phyloP scores from a whole-genome alignment of 2,329 filamentous ascomycete species.

The Exophiala calicioides region DNA sequence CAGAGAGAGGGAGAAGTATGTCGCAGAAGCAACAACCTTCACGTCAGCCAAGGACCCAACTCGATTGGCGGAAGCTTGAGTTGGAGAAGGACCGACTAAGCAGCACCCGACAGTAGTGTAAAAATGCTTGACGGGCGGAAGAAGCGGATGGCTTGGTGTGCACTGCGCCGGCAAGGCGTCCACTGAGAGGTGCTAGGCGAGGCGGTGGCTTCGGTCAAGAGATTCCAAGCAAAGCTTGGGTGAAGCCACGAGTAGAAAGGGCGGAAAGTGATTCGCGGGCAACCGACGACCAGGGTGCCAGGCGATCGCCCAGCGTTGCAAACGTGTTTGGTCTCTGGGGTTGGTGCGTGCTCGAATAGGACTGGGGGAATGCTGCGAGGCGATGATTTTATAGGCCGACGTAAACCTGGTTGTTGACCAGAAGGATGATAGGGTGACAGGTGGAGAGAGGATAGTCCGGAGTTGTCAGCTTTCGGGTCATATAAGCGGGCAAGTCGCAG shows the following conservation, averaged over 20 bases:
- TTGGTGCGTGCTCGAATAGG: conserved; percentile 9
- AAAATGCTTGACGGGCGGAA: conserved; percentile 25
- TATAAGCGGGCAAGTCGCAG: neutral
- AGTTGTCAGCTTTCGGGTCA: neutral
- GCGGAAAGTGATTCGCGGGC: conserved; percentile 19
- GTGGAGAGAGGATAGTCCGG: conserved; percentile 2
- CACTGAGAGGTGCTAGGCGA: conserved; percentile 1
- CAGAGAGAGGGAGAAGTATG: neutral
- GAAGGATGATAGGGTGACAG: neutral
- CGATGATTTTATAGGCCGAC: conserved; percentile 15
- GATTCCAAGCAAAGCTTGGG: conserved; percentile 17
- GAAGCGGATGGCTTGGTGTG: conserved; percentile 14
- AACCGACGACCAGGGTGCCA: conserved; percentile 9
- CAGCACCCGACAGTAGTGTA: conserved; percentile 12
- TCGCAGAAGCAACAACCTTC: conserved; percentile 7
- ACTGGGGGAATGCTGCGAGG: conserved; percentile 4
- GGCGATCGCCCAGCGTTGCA: conserved; percentile 9
- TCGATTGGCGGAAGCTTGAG: conserved; percentile 11
- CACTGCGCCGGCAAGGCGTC: neutral
- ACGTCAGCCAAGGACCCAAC: conserved; percentile 15
- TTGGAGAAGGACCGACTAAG: conserved; percentile 8
- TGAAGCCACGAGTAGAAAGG: conserved; percentile 19
- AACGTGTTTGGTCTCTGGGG: neutral
- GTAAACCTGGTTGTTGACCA: conserved; percentile 5
- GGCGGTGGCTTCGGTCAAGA: conserved; percentile 9